These are phyloP conservation scores for Pseudogymnoascus sp. DNA, from an alignment of 2,329 filamentous ascomycete genomes.

Conservation along the genomic window DNA sequence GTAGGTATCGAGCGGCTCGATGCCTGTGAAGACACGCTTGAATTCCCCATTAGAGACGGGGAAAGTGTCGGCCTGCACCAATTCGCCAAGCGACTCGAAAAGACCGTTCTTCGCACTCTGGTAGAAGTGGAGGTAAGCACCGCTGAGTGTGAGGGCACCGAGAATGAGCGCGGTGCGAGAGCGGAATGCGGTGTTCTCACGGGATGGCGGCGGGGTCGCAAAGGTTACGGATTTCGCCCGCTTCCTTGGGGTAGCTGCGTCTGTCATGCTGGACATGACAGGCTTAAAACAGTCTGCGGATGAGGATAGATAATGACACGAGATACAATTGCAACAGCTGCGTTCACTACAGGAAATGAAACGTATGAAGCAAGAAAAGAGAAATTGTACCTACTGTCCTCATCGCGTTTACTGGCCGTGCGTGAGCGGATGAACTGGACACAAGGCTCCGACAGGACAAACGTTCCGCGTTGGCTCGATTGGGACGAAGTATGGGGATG, in stretches of 20 bases:
- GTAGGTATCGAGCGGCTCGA: conserved; percentile 3
- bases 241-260: background rate
- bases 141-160: background rate
- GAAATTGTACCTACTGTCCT: conserved; percentile 3
- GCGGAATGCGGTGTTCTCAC: background rate
- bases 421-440: background rate
- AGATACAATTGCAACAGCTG: background rate
- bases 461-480: background rate
- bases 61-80: background rate
- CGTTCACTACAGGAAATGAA: background rate
- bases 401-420: background rate
- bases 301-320: background rate
- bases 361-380: background rate
- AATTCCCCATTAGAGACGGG: background rate
- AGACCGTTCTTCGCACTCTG: background rate
- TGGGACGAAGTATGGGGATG: background rate
- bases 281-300: background rate
- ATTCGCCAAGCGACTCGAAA: background rate
- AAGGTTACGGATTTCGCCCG: conserved; percentile 1
- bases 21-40: conserved; percentile 10
- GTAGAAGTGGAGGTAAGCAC: background rate
- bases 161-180: background rate
- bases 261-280: background rate
- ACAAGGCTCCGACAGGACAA: background rate
- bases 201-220: background rate